A percentile compares a stretch with the other conserved stretches of the same genome.
phyloP scores from a whole-genome alignment of 164 flowering plant species.

The Nymphaea colorata region DNA sequence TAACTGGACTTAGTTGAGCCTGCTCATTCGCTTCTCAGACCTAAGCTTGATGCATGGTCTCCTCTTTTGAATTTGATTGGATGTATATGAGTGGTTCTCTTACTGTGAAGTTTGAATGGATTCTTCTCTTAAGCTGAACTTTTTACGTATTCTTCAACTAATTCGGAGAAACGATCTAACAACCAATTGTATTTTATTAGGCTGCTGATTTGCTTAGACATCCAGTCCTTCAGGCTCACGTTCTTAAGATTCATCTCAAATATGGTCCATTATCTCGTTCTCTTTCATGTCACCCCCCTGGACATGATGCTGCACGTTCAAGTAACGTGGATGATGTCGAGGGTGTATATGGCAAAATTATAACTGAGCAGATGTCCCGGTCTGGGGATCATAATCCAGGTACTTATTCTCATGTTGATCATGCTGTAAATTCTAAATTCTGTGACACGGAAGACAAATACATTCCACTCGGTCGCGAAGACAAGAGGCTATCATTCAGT shows the following conservation, averaged over 20 bases:
- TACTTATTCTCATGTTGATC: not conserved
- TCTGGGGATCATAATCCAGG: not conserved
- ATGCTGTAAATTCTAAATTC: constrained; percentile 38
- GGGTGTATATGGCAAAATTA: not conserved
- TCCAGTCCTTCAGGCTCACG: constrained; percentile 68
- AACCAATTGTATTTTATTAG: constrained; percentile 24
- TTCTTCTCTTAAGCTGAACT: not conserved
- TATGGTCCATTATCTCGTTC: constrained; percentile 37
- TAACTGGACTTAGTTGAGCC: no score
- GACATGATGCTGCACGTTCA: constrained; percentile 9
- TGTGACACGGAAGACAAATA: constrained; percentile 26
- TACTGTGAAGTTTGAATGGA: no score
- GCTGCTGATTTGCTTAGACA: constrained; percentile 83
- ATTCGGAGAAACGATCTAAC: not conserved
- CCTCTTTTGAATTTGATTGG: no score
- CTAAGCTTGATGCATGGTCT: no score
- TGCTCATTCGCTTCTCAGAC: no score
- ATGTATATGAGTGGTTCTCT: no score
- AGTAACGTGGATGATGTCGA: not conserved
- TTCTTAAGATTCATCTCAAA: constrained; percentile 59
- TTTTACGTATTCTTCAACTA: not conserved
- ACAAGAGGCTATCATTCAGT: constrained; percentile 41
- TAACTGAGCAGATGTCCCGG: not conserved
- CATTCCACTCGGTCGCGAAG: constrained; percentile 15
- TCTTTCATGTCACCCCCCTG: constrained; percentile 32